Conservation (phyloP, 2,329 filamentous ascomycete genomes). For the Calonectria fujianensis region DNA sequence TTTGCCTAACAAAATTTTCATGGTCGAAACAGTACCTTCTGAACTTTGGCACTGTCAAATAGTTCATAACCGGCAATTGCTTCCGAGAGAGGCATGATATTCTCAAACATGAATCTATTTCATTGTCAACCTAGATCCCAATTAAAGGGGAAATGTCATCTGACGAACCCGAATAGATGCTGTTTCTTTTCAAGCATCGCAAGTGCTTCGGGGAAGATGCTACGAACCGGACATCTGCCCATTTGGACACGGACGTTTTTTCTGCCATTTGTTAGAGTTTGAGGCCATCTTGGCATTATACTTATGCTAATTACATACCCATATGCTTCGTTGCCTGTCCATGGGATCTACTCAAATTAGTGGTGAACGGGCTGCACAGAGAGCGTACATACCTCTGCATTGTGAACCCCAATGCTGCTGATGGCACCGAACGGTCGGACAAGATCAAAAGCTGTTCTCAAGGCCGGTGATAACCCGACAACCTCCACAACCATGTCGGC, state of each 20-base stretch:
- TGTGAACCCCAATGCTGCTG: not conserved
- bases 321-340: not conserved
- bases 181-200: not conserved
- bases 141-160: not conserved
- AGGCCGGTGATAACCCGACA: not conserved
- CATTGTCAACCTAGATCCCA: not conserved
- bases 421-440: not conserved
- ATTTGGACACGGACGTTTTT: not conserved
- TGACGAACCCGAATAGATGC: not conserved
- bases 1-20: not conserved
- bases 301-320: not conserved
- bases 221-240: conserved; percentile 82
- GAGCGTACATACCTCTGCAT: not conserved
- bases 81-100: not conserved
- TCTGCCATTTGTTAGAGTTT: not conserved
- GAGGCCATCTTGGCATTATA: not conserved
- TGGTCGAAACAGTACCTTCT: not conserved
- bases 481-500: not conserved
- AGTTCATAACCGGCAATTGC: not conserved
- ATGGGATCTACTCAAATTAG: not conserved
- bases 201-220: conserved; percentile 70
- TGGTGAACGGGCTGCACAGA: not conserved
- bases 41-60: not conserved
- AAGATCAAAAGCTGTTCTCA: not conserved
- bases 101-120: not conserved